Base-by-base conservation (phyloP, 306 rosid genomes). In the Carpinus fangiana region DNA sequence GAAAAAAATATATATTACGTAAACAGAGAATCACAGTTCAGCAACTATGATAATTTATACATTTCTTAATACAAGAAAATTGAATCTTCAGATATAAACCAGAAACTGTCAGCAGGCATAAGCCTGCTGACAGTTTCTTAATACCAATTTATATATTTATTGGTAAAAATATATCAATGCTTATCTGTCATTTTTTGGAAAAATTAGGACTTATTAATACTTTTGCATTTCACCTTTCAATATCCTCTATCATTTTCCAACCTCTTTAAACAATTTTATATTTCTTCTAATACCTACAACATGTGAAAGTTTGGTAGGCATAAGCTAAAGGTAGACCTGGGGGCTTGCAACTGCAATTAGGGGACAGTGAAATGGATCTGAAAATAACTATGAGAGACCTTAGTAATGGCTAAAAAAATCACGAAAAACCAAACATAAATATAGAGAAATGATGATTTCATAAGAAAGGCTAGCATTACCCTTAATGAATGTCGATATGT, bases 401-500 rank as follows among this genome's bases (percentile, higher is more conserved):
- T 41, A 12, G 11, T 67, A 13, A 20, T 41, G 72, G 72, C 26
- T n/a, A 18, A 38, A 38, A 65, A 31, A 36, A 13, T 26, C 41
- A n/a, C 43, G 12, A 45, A 55, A 69, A 47, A n/a, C 2, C 26
- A 8, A 41, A 9, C 31, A 56, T 8, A 61, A 43, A 26, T 70
- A 60, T 18, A 52, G 50, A 38, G 53, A 70, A 55, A 23, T 62
- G 34, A 26, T 62, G 48, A 38, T 67, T 38, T 67, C 72, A 67
- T 52, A 43, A 70, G 23, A 55, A 73, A 59, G 56, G 21, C 55
- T 21, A 52, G 61, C 28, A 68, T 80, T 91, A 95, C 99, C 92
- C 98, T 87, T 76, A 95, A 76, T 0, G 98, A 95, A 87, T 95
- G 98, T 65, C 96, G 93, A 55, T 95, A 95, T 51, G 99, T 95